Evolutionary conservation across 148 eudicot species (phyloP).

Genomic region (Vaccinium vitisidaea): DNA sequence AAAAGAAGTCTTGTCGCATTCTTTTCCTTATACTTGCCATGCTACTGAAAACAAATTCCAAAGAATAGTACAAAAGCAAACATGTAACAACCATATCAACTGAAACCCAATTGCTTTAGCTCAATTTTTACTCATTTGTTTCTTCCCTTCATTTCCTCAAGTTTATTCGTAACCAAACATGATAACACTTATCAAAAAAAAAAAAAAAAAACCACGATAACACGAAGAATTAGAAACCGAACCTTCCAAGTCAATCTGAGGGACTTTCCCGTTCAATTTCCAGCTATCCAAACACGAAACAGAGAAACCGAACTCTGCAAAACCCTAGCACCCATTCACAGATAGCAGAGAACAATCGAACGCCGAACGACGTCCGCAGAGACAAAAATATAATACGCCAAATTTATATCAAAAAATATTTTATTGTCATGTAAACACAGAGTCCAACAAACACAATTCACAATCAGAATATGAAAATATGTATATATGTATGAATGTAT

Average conservation of each 20-base stretch:
- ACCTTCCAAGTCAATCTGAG: not conserved
- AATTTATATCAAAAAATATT: not conserved
- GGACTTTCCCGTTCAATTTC: not conserved
- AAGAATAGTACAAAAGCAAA: not conserved
- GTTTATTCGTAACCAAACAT: not conserved
- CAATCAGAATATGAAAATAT: not conserved
- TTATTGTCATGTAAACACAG: not conserved
- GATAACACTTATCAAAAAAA: not conserved
- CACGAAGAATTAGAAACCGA: not conserved
- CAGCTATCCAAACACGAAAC: slow-evolving; percentile 1
- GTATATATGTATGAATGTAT: not conserved
- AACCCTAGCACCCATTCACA: slow-evolving; percentile 1
- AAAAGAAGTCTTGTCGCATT: not conserved
- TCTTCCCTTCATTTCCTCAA: not conserved
- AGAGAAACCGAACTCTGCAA: not conserved
- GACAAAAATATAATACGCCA: not conserved
- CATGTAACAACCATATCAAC: not conserved
- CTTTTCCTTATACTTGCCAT: not conserved
- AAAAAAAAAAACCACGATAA: not conserved
- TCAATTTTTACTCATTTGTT: not conserved
- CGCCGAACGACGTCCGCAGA: not conserved
- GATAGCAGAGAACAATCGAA: not conserved
- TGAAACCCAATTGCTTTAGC: not conserved
- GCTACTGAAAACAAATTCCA: not conserved
- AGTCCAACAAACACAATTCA: not conserved